These are phyloP conservation scores for Fusarium concolor DNA, from an alignment of 2,329 filamentous ascomycete genomes.

Conservation along the genomic window DNA sequence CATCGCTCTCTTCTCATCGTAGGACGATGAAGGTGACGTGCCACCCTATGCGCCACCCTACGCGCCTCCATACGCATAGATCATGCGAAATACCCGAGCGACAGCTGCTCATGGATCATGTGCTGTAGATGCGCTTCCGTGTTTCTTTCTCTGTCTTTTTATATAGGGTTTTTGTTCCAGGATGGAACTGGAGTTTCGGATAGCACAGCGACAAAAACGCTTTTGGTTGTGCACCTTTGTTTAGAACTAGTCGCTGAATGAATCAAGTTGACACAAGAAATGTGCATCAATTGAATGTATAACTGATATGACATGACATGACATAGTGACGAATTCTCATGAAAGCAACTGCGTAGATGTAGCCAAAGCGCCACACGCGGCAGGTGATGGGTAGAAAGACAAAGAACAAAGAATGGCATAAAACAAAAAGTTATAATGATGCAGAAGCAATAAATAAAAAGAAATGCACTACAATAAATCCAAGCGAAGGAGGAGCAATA, in stretches of 20 bases:
- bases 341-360: no score
- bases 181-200: conserved; percentile 39
- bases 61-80: conserved; percentile 13
- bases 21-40: conserved; percentile 15
- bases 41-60: conserved; percentile 5
- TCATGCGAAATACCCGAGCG: conserved; percentile 18
- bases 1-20: conserved; percentile 56
- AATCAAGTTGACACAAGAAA: conserved; percentile 20
- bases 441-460: not conserved
- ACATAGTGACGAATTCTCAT: no score
- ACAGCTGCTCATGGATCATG: conserved; percentile 6
- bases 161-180: conserved; percentile 30
- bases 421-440: not conserved
- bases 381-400: no score
- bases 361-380: no score
- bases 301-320: no score
- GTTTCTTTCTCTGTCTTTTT: conserved; percentile 28
- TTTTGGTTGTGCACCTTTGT: conserved; percentile 12
- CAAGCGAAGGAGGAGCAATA: not conserved
- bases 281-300: not conserved
- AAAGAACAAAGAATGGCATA: no score
- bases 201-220: conserved; percentile 26
- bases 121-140: conserved; percentile 24
- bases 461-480: not conserved
- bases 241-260: conserved; percentile 28